Evolutionary conservation across 2,329 filamentous ascomycete genomes (phyloP).

Genomic region (Pyricularia pennisetigena): DNA sequence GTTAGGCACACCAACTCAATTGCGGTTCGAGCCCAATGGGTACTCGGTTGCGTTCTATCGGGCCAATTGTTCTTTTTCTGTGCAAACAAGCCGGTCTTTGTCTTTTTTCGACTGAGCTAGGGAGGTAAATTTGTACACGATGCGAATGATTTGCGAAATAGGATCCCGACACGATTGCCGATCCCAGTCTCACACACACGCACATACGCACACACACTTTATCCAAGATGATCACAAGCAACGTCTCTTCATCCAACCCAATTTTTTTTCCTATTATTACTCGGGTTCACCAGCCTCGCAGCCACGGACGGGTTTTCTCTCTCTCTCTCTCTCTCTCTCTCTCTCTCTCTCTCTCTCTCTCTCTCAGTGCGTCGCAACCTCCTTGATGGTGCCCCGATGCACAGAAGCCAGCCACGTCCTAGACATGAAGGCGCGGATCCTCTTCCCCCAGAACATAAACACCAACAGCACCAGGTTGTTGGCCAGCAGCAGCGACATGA

Average conservation of each 20-base stretch:
- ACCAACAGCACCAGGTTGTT: constrained; percentile 38
- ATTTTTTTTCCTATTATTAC: too few relatives aligned
- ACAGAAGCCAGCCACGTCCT: constrained; percentile 36
- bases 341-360: too few relatives aligned
- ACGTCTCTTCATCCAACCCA: too few relatives aligned
- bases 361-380: constrained; percentile 19
- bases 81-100: too few relatives aligned
- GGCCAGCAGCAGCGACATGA: constrained; percentile 33
- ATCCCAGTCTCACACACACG: too few relatives aligned
- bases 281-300: neutral
- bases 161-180: too few relatives aligned
- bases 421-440: constrained; percentile 32
- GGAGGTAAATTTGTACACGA: too few relatives aligned
- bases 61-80: neutral
- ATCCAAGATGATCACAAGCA: too few relatives aligned
- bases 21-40: neutral
- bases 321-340: too few relatives aligned
- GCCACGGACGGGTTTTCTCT: neutral
- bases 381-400: constrained; percentile 24
- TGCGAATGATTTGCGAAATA: too few relatives aligned
- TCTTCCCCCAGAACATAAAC: constrained; percentile 41
- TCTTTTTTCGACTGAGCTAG: too few relatives aligned
- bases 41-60: neutral
- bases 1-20: neutral
- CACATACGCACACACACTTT: too few relatives aligned